These are phyloP conservation scores for Epichloe hybrida DNA, from an alignment of 2,329 filamentous ascomycete genomes.

Conservation along the genomic window DNA sequence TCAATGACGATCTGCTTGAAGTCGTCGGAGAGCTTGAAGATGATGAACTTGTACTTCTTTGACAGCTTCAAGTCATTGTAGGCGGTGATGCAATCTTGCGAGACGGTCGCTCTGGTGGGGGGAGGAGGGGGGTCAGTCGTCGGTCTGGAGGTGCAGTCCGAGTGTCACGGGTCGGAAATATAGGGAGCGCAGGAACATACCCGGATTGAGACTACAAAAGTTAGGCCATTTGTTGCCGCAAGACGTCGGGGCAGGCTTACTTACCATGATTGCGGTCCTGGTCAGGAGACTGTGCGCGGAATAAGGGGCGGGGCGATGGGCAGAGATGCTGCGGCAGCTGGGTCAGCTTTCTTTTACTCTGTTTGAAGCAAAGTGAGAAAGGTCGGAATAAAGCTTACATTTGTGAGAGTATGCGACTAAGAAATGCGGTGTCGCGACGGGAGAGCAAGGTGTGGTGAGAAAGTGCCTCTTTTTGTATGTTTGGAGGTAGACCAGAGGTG, in stretches of 20 bases:
- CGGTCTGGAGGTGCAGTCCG: conserved; percentile 3
- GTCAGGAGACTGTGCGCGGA: conserved; percentile 14
- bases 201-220: conserved; percentile 50
- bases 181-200: conserved; percentile 30
- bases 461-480: conserved; percentile 7
- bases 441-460: neutral
- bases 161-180: neutral
- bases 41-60: conserved; percentile 74
- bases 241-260: conserved; percentile 4
- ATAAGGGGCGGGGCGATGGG: conserved; percentile 15
- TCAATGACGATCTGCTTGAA: conserved; percentile 73
- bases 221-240: neutral
- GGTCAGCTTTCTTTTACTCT: neutral
- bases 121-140: conserved; percentile 6
- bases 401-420: neutral
- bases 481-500: conserved; percentile 2
- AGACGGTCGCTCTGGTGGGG: conserved; percentile 50
- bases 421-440: conserved; percentile 2
- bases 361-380: neutral
- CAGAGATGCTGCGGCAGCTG: neutral
- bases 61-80: conserved; percentile 76
- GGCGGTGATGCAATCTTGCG: conserved; percentile 53
- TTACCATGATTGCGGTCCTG: conserved; percentile 28
- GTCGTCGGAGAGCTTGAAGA: conserved; percentile 78
- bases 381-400: neutral